Evolutionary conservation across 176 grass and related monocot genomes (phyloP).

Genomic region (Puccinellia tenuiflora): DNA sequence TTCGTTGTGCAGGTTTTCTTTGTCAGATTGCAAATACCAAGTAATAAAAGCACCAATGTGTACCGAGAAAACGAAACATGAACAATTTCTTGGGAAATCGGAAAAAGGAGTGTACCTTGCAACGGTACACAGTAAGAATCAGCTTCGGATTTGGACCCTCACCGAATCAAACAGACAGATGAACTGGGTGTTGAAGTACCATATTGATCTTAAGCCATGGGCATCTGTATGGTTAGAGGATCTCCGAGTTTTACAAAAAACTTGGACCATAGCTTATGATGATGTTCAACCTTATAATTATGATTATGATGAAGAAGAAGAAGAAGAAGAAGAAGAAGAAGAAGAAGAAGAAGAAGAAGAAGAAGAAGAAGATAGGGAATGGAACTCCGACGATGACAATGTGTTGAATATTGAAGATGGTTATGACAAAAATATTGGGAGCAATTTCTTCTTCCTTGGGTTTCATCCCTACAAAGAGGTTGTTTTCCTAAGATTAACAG

Average conservation of each 20-base stretch:
- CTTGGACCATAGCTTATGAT: not conserved
- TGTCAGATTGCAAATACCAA: not conserved
- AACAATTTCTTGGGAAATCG: not conserved
- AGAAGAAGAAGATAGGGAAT: not conserved
- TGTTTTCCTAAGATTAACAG: not conserved
- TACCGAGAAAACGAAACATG: not conserved
- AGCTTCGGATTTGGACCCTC: not conserved
- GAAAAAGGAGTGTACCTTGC: not conserved
- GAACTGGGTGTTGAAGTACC: not conserved
- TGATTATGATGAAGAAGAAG: not conserved
- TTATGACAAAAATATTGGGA: too few species aligned
- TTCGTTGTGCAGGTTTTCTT: not conserved
- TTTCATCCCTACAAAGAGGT: not conserved
- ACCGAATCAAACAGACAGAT: not conserved
- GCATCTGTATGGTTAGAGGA: not conserved
- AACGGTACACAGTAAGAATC: too few species aligned
- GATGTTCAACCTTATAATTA: not conserved
- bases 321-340: not conserved
- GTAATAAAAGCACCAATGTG: not conserved
- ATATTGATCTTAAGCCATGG: not conserved
- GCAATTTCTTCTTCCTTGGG: not conserved
- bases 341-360: not conserved
- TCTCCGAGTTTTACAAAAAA: not conserved
- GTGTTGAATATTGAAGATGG: not conserved
- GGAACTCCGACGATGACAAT: not conserved